Evolutionary conservation across 441 rosid species (phyloP).

Genomic region (Biscutella auriculata): DNA sequence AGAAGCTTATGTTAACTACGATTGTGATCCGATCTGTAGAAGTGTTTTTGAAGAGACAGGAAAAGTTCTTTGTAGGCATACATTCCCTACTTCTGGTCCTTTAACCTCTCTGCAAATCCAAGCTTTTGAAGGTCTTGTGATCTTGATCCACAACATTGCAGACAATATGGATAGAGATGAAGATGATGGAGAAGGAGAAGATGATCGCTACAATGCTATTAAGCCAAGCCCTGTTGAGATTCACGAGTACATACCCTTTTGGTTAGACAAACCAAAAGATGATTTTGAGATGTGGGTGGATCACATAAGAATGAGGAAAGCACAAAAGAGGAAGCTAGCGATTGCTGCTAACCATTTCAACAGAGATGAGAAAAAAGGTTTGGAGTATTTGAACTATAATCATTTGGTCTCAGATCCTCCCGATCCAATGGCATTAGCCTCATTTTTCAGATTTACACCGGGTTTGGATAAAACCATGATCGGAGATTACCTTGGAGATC

Average conservation of each 20-base stretch:
- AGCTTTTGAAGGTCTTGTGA: conserved; percentile 84
- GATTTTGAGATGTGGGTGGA: conserved; percentile 58
- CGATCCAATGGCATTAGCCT: conserved; percentile 54
- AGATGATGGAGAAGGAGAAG: conserved; percentile 49
- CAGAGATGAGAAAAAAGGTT: conserved; percentile 68
- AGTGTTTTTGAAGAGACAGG: conserved; percentile 65
- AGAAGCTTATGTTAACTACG: conserved; percentile 77
- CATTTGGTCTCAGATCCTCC: conserved; percentile 50
- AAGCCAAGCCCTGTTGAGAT: conserved; percentile 49
- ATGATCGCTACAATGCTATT: conserved; percentile 22
- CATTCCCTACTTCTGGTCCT: conserved; percentile 60
- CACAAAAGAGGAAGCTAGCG: conserved; percentile 57
- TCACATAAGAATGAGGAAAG: conserved; percentile 49
- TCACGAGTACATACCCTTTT: conserved; percentile 56
- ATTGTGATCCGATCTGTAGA: conserved; percentile 56
- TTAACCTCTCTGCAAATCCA: conserved; percentile 56
- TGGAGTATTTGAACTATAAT: conserved; percentile 57
- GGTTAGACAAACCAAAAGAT: conserved; percentile 54
- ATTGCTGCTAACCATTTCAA: conserved; percentile 71
- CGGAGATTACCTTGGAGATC: conserved; percentile 84
- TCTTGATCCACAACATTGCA: conserved; percentile 64
- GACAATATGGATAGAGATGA: conserved; percentile 51
- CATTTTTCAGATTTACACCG: conserved; percentile 55
- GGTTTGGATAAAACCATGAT: conserved; percentile 60
- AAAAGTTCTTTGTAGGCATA: conserved; percentile 68